A percentile compares a stretch with the other conserved stretches of the same genome.
Evolutionary conservation across 352 stramenopile genomes (phyloP).

Genomic region (Pythium aquatile): DNA sequence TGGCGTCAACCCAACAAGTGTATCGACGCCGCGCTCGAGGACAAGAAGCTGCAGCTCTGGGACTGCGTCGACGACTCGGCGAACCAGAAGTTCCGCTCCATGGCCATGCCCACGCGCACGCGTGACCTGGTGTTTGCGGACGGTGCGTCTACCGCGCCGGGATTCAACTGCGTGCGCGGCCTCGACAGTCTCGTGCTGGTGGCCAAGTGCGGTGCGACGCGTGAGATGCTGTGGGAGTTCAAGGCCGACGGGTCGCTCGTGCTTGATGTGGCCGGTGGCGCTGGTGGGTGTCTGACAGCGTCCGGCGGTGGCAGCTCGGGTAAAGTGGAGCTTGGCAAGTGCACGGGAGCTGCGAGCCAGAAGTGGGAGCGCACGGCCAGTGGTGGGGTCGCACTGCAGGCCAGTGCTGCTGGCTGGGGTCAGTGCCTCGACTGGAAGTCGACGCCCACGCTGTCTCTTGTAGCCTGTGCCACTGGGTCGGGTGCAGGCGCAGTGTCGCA

Average conservation of each 20-base stretch:
- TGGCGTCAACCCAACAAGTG: slow-evolving; percentile 1
- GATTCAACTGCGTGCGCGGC: slow-evolving; percentile 6
- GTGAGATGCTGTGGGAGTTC: slow-evolving; percentile 13
- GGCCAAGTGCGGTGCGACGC: slow-evolving; percentile 10
- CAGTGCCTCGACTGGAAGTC: slow-evolving; percentile 5
- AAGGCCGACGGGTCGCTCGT: too few species aligned
- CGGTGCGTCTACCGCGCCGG: neutral
- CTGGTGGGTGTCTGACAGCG: too few species aligned
- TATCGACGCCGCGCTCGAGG: slow-evolving; percentile 4
- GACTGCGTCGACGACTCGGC: slow-evolving; percentile 1
- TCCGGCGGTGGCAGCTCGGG: neutral
- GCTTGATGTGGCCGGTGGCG: too few species aligned
- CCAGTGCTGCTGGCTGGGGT: neutral
- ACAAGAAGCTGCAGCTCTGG: slow-evolving; percentile 14
- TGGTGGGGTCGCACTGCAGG: slow-evolving; percentile 2
- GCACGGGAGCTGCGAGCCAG: neutral
- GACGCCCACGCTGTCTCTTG: too few species aligned
- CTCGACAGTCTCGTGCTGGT: neutral
- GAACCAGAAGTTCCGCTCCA: slow-evolving; percentile 14
- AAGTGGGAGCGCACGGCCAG: slow-evolving; percentile 8
- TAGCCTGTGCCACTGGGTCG: too few species aligned
- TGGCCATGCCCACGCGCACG: slow-evolving; percentile 6
- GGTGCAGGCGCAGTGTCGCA: neutral
- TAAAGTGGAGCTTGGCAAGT: neutral
- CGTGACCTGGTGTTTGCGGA: slow-evolving; percentile 3